Percentiles rank a stretch among this genome's conserved stretches.
Evolutionary conservation across 1,139 yeast species (phyloP).

Genomic region (Magnusiomyces clavatus): DNA sequence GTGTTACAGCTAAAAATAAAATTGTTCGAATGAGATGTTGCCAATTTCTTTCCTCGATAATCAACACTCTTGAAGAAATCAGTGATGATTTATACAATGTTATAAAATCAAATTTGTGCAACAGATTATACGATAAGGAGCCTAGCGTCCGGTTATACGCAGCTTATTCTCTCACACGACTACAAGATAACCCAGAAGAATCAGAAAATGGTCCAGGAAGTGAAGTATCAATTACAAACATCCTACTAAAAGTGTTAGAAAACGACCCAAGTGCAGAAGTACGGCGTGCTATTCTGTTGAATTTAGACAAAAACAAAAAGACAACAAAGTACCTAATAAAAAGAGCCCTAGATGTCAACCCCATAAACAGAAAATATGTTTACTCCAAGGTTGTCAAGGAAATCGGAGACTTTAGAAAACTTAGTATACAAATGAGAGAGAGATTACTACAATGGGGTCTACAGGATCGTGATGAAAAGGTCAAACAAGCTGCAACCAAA

Average conservation of each 20-base stretch:
- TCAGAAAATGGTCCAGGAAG: not conserved
- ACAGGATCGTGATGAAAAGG: constrained; percentile 73
- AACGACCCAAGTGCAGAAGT: constrained; percentile 70
- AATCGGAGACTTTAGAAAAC: constrained; percentile 55
- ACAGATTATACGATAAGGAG: constrained; percentile 73
- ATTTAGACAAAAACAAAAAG: constrained; percentile 47
- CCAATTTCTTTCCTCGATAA: constrained; percentile 66
- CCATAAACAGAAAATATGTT: constrained; percentile 63
- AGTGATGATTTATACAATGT: constrained; percentile 65
- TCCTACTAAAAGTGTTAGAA: constrained; percentile 50
- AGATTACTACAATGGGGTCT: constrained; percentile 75
- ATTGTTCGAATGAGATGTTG: constrained; percentile 75
- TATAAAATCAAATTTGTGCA: constrained; percentile 51
- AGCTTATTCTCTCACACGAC: constrained; percentile 66
- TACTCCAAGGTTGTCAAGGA: constrained; percentile 63
- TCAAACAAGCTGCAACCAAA: constrained; percentile 61
- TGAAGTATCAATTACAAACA: constrained; percentile 30
- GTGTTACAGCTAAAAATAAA: constrained; percentile 68
- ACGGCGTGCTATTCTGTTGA: constrained; percentile 72
- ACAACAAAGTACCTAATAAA: constrained; percentile 61
- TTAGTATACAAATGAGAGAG: constrained; percentile 57
- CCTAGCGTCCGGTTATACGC: constrained; percentile 75
- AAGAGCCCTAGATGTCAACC: constrained; percentile 74
- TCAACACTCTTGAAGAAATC: constrained; percentile 67
- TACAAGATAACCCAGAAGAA: constrained; percentile 44